Percentiles rank a stretch among this genome's conserved stretches.
Evolutionary conservation across 2,329 filamentous ascomycete genomes (phyloP).

Genomic region (Coniochaeta sp.): DNA sequence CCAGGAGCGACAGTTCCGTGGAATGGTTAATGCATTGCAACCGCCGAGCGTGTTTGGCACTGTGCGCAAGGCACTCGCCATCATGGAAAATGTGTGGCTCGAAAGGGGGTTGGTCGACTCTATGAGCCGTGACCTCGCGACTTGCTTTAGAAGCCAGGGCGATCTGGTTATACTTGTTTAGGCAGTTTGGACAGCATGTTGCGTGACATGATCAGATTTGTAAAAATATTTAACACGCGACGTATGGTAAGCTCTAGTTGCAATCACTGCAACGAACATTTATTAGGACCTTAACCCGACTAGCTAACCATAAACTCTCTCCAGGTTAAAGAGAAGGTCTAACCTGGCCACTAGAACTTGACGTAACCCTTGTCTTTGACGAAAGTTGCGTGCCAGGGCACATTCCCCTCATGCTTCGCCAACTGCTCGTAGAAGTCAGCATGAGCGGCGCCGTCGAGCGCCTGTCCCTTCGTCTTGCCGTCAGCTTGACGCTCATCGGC

Average conservation of each 20-base stretch:
- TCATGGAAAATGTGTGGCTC: conserved; percentile 41
- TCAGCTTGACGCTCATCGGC: conserved; percentile 24
- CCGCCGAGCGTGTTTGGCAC: conserved; percentile 37
- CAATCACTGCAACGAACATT: neutral
- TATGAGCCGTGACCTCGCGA: neutral
- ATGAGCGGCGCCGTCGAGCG: conserved; percentile 23
- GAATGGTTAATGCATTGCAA: conserved; percentile 31
- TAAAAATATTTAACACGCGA: neutral
- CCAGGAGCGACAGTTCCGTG: conserved; percentile 33
- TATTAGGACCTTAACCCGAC: neutral
- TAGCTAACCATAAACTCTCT: neutral
- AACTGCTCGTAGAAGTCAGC: conserved; percentile 24
- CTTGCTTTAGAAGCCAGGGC: neutral
- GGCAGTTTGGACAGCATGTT: neutral
- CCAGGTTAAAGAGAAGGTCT: neutral
- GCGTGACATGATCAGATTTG: too few species aligned
- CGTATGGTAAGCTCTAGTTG: neutral
- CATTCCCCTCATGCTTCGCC: conserved; percentile 14
- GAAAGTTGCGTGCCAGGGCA: conserved; percentile 26
- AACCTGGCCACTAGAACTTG: conserved; percentile 8
- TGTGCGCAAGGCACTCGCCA: conserved; percentile 31
- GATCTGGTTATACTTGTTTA: neutral
- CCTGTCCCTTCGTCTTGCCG: conserved; percentile 16
- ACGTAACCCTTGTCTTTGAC: conserved; percentile 25
- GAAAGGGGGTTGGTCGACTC: conserved; percentile 12